Conservation (phyloP, 352 stramenopile species). For the Phytophthora fragariaefolia region DNA sequence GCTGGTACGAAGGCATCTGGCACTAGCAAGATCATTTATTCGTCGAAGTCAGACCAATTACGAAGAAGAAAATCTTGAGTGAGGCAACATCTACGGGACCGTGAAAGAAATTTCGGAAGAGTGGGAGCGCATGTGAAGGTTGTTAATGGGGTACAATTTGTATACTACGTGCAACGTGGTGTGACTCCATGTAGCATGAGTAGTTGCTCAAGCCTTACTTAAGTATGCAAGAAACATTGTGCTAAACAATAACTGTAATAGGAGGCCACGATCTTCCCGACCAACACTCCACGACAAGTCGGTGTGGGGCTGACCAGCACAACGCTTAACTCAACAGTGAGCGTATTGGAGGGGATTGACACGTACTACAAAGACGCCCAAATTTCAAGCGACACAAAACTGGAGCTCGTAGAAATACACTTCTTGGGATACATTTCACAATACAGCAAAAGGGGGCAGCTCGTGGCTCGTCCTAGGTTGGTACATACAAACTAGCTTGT, state of each 20-base stretch:
- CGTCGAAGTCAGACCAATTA: background rate
- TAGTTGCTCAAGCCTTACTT: too few relatives aligned
- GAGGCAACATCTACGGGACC: too few relatives aligned
- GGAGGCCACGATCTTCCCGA: too few relatives aligned
- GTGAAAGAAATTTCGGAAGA: too few relatives aligned
- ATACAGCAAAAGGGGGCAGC: conserved; percentile 20
- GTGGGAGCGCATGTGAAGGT: too few relatives aligned
- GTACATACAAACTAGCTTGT: background rate
- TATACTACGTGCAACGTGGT: too few relatives aligned
- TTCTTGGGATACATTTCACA: conserved; percentile 27
- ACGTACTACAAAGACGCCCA: background rate
- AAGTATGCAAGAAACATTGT: too few relatives aligned
- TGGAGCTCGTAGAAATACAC: conserved; percentile 6
- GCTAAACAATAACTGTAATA: too few relatives aligned
- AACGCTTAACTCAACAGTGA: conserved; percentile 5
- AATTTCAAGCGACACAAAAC: background rate
- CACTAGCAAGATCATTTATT: conserved; percentile 8
- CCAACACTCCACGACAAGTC: conserved; percentile 8
- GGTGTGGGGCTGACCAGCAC: background rate
- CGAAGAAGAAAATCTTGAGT: too few relatives aligned
- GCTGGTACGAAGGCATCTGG: background rate
- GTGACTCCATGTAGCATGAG: too few relatives aligned
- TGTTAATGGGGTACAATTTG: too few relatives aligned
- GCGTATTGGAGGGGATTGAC: too few relatives aligned
- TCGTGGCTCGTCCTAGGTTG: background rate